Evolutionary conservation across 495 filamentous ascomycete genomes (phyloP), one percentile per base, ranked within the genome.

Genomic region (Aspergillus leporis): DNA sequence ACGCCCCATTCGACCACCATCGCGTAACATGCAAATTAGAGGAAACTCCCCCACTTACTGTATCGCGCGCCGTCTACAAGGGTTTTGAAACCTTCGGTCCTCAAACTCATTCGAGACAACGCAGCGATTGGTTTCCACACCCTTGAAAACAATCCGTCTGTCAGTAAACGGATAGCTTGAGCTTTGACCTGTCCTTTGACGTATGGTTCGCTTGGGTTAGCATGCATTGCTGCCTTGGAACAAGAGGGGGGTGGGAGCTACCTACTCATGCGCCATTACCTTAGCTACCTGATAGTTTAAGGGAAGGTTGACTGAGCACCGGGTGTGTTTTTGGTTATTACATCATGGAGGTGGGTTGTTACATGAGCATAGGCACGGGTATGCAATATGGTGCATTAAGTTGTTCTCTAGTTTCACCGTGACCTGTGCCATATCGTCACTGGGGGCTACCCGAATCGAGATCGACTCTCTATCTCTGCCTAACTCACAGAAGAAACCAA

Each of bases 181-280:
- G 55, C 60, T 55, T 62, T 62, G 60, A 58, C 55, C 55, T 55
- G 21, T 34, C 25, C 34, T 28, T 59, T 62, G 48, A 62, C 51
- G 31, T 62, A 51, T 49, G 31, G 23, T 25, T 53, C 43, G 43
- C 45, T 47, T 4, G 25, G 52, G 51, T 25, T 46, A 21, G 58
- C 4, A 56, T 60, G 58, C 43, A 46, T 55, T 38, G 45, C 23
- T 60, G 50, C 60, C 51, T 58, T 55, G 55, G 60, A 54, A 49
- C 18, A 16, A 16, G 51, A 22, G 34, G 19, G 38, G 40, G 43
- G 36, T 47, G 46, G 18, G 48, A 28, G 22, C 43, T 16, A 30
- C 21, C 16, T 32, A 53, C 14, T 5, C 9, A 6, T 23, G 34
- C 22, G 18, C 32, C 8, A 25, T 40, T 40, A 18, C 32, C 14